Evolutionary conservation across 139 green algal species (phyloP).

Genomic region (Mesotaenium endlicherianum): DNA sequence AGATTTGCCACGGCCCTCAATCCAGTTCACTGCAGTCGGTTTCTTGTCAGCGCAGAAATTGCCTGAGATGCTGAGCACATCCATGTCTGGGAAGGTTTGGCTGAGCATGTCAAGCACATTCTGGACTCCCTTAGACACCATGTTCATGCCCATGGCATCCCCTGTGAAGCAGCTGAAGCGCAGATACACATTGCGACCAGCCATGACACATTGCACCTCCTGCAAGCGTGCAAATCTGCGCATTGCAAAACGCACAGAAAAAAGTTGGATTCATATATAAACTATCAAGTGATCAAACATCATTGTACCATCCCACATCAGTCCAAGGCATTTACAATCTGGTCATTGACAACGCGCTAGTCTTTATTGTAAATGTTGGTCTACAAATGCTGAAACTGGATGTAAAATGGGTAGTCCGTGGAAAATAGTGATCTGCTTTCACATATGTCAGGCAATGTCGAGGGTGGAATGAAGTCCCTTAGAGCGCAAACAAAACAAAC

Average conservation of each 20-base stretch:
- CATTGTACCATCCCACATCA: too few relatives aligned
- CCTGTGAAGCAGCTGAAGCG: constrained; percentile 40
- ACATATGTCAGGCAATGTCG: too few relatives aligned
- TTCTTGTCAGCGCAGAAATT: constrained; percentile 56
- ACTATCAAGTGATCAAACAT: too few relatives aligned
- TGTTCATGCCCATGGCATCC: constrained; percentile 56
- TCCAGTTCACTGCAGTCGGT: constrained; percentile 51
- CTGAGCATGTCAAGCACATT: constrained; percentile 17
- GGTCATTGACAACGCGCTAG: too few relatives aligned
- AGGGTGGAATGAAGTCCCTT: too few relatives aligned
- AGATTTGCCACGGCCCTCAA: constrained; percentile 51
- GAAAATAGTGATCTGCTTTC: too few relatives aligned
- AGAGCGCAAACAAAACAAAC: too few relatives aligned
- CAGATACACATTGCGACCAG: constrained; percentile 42
- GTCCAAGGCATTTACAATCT: too few relatives aligned
- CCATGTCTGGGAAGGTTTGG: constrained; percentile 42
- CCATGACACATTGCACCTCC: constrained; percentile 10
- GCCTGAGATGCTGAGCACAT: constrained; percentile 45
- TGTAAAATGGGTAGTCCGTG: too few relatives aligned
- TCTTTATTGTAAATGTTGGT: too few relatives aligned
- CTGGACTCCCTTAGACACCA: constrained; percentile 52
- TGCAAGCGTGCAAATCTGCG: constrained; percentile 46
- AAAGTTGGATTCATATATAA: too few relatives aligned
- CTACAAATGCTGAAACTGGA: too few relatives aligned
- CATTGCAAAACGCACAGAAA: background rate